phyloP scores from a whole-genome alignment of 169 alveolate species.

The Plasmodium reichenowi region DNA sequence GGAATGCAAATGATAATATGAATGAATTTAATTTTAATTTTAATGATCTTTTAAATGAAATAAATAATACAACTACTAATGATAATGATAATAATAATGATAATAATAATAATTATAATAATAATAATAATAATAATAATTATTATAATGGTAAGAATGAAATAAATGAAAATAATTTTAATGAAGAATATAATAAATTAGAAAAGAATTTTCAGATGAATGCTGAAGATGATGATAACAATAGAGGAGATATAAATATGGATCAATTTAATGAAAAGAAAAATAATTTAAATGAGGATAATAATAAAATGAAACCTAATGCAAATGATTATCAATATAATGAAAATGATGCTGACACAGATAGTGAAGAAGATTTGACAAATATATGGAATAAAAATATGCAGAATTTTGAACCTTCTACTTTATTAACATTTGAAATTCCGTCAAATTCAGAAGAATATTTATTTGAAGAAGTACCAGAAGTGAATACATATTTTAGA shows the following conservation, averaged over 20 bases:
- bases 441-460: constrained; percentile 62
- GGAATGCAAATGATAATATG: background rate
- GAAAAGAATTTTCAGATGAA: constrained; percentile 15
- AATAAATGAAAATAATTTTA: constrained; percentile 26
- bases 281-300: background rate
- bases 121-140: background rate
- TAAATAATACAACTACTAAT: background rate
- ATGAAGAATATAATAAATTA: constrained; percentile 18
- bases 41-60: background rate
- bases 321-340: constrained; percentile 44
- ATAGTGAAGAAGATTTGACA: constrained; percentile 59
- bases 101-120: background rate
- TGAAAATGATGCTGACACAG: constrained; percentile 15
- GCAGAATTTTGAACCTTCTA: constrained; percentile 72
- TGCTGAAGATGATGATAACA: constrained; percentile 5
- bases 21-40: constrained; percentile 1
- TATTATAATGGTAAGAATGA: background rate
- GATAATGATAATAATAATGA: background rate
- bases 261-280: background rate
- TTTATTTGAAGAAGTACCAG: constrained; percentile 44
- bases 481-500: constrained; percentile 48
- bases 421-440: constrained; percentile 67
- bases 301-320: constrained; percentile 61
- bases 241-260: constrained; percentile 2
- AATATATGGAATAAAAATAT: constrained; percentile 69